phyloP scores from a whole-genome alignment of 31 red algal genomes.

The Asparagopsis taxiformis region DNA sequence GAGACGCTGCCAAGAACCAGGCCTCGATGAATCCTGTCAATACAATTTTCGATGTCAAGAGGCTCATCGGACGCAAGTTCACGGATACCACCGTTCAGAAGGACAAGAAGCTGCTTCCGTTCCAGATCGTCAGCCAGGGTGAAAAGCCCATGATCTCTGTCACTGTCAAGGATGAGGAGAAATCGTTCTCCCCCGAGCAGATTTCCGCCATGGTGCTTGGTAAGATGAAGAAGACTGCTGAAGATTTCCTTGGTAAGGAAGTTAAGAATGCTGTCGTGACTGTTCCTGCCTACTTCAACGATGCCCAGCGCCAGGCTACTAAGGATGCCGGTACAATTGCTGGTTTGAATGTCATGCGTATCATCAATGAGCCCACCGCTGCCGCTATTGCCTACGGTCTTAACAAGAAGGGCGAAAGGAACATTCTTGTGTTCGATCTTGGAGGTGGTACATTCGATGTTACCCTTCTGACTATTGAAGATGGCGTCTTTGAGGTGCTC shows the following conservation, averaged over 20 bases:
- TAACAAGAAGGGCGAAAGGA: conserved; percentile 98
- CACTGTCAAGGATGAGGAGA: conserved; percentile 69
- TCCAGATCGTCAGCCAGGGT: conserved; percentile 88
- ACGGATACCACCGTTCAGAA: conserved; percentile 87
- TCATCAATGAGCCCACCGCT: conserved; percentile 99
- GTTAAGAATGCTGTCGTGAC: conserved; percentile 97
- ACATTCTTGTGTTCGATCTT: conserved; percentile 98
- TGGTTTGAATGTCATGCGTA: conserved; percentile 93
- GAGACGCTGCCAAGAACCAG: conserved; percentile 98
- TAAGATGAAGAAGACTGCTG: conserved; percentile 99
- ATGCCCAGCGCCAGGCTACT: conserved; percentile 96
- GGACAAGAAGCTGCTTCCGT: conserved; percentile 97
- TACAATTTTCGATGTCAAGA: conserved; percentile 96
- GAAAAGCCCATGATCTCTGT: conserved; percentile 94
- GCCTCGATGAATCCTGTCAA: conserved; percentile 94
- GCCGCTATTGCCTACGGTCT: conserved; percentile 99
- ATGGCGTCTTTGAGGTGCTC: conserved; percentile 98
- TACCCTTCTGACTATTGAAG: conserved; percentile 94
- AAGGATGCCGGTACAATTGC: conserved; percentile 99
- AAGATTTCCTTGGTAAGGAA: conserved; percentile 94
- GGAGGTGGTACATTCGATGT: conserved; percentile 99
- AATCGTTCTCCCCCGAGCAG: conserved; percentile 91
- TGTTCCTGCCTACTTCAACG: conserved; percentile 99
- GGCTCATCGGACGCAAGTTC: conserved; percentile 96
- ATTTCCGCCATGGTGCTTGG: conserved; percentile 94